Conservation (phyloP, 192 early-diverging fungal species). For the Irineochytrium annulatum region DNA sequence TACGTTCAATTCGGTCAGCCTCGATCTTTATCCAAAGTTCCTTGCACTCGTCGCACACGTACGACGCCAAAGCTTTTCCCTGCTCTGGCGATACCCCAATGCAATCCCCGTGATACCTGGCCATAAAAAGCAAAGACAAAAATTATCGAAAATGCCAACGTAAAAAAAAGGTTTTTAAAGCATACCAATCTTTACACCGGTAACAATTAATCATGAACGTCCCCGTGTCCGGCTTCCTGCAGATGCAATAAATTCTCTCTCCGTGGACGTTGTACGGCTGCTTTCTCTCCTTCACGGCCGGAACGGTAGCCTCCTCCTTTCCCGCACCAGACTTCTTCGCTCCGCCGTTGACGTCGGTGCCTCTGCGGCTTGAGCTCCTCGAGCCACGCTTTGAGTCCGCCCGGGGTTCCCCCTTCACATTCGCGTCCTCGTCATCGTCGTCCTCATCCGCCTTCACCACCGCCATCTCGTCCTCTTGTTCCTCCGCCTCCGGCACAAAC, state of each 20-base stretch:
- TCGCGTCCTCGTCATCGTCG: too few relatives aligned
- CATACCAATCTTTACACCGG: conserved; percentile 70
- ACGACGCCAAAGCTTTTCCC: conserved; percentile 42
- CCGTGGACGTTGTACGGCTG: conserved; percentile 36
- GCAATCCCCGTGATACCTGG: conserved; percentile 61
- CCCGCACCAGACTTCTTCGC: too few relatives aligned
- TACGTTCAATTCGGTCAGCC: too few relatives aligned
- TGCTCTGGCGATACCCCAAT: conserved; percentile 55
- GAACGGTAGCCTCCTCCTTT: too few relatives aligned
- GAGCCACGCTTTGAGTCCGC: too few relatives aligned
- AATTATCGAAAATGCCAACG: not conserved
- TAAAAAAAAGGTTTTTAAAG: conserved; percentile 3
- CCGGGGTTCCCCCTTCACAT: too few relatives aligned
- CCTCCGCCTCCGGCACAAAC: too few relatives aligned
- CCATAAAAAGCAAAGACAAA: not conserved
- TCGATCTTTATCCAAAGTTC: too few relatives aligned
- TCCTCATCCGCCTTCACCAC: too few relatives aligned
- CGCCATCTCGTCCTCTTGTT: too few relatives aligned
- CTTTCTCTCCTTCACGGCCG: conserved; percentile 34
- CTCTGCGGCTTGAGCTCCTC: too few relatives aligned
- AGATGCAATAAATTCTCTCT: conserved; percentile 67
- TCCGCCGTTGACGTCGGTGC: too few relatives aligned
- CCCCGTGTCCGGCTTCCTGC: conserved; percentile 62
- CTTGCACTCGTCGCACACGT: conserved; percentile 23
- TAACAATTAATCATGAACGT: conserved; percentile 78